Conservation (phyloP, 768 basidiomycete genomes). For the Collybia mongolica region DNA sequence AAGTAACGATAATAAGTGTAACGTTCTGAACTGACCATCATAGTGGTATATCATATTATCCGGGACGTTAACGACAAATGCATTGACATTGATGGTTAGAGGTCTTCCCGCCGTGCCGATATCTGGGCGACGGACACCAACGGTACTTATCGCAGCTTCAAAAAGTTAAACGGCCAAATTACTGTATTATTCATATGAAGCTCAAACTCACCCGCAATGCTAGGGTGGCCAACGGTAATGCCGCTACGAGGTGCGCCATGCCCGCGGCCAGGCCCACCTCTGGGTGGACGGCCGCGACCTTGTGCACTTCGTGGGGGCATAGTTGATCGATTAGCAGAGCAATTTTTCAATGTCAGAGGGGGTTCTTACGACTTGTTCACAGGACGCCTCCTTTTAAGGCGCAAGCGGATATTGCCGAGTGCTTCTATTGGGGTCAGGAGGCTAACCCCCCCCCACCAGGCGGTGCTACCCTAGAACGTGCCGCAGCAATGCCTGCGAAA, state of each 20-base stretch:
- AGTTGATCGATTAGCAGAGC: constrained; percentile 3
- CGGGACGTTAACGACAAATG: constrained; percentile 50
- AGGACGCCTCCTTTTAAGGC: too few species aligned
- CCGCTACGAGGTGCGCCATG: neutral
- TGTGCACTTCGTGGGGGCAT: constrained; percentile 1
- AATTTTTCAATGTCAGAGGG: too few species aligned
- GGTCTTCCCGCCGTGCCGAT: constrained; percentile 50
- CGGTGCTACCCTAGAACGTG: too few species aligned
- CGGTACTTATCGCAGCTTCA: constrained; percentile 35
- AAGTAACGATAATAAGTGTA: neutral
- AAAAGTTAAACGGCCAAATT: neutral
- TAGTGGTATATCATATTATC: constrained; percentile 67
- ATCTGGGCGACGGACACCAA: constrained; percentile 62
- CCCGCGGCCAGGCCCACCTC: neutral
- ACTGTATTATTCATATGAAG: neutral
- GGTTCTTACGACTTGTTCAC: too few species aligned
- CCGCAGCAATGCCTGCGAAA: too few species aligned
- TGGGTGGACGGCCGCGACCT: neutral
- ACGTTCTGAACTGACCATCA: constrained; percentile 42
- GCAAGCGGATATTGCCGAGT: too few species aligned
- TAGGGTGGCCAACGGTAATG: neutral
- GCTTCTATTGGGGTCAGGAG: too few species aligned
- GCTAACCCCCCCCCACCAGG: too few species aligned
- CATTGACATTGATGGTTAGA: constrained; percentile 41
- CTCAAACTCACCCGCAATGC: constrained; percentile 5